Percentiles rank a stretch among this genome's conserved stretches.
Evolutionary conservation across 495 filamentous ascomycete species (phyloP).

Genomic region (Xylaria intraflava): DNA sequence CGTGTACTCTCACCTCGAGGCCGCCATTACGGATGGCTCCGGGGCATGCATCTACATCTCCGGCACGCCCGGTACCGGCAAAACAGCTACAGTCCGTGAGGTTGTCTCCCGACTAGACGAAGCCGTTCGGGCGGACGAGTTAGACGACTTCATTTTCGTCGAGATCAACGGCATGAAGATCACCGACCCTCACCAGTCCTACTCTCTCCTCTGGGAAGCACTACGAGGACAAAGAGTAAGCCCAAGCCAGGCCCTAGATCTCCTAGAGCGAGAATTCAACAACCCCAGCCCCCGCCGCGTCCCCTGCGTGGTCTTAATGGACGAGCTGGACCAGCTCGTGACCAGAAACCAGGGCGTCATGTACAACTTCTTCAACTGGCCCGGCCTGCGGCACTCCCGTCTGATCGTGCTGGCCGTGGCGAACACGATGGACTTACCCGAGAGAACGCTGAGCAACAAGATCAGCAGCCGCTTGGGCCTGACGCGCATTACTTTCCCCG

Average conservation of each 20-base stretch:
- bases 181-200: slow-evolving; percentile 94
- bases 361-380: slow-evolving; percentile 99
- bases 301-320: slow-evolving; percentile 97
- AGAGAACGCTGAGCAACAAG: slow-evolving; percentile 94
- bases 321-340: slow-evolving; percentile 96
- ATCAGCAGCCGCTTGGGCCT: slow-evolving; percentile 88
- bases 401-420: slow-evolving; percentile 95
- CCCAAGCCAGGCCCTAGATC: slow-evolving; percentile 81
- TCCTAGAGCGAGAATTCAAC: slow-evolving; percentile 87
- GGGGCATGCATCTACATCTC: slow-evolving; percentile 98
- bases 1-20: slow-evolving; percentile 89
- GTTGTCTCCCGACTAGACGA: slow-evolving; percentile 83
- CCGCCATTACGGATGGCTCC: slow-evolving; percentile 87
- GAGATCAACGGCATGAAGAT: slow-evolving; percentile 99
- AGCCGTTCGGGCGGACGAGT: slow-evolving; percentile 78
- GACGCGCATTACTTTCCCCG: slow-evolving; percentile 90
- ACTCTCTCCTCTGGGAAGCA: slow-evolving; percentile 93
- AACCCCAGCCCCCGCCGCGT: slow-evolving; percentile 83
- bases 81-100: slow-evolving; percentile 95
- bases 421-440: slow-evolving; percentile 98
- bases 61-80: slow-evolving; percentile 97
- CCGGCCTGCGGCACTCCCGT: slow-evolving; percentile 79
- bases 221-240: slow-evolving; percentile 88
- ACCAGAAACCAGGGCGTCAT: slow-evolving; percentile 98
- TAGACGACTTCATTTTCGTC: slow-evolving; percentile 98